These are phyloP conservation scores for Tolypocladium cylindrosporum DNA, from an alignment of 2,329 filamentous ascomycete genomes.

Conservation along the genomic window DNA sequence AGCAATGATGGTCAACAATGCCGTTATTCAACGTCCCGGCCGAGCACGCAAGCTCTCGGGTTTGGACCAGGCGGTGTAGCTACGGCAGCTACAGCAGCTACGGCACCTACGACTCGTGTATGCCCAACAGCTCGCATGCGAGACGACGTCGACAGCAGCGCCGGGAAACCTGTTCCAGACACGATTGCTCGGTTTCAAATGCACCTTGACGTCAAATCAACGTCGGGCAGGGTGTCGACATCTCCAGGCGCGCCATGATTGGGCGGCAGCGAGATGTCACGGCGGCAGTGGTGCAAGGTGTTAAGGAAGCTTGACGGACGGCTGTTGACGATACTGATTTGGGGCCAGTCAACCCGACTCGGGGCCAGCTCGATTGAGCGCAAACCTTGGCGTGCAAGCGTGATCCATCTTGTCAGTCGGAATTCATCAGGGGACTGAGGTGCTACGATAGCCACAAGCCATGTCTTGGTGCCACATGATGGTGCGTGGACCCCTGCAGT, in stretches of 20 bases:
- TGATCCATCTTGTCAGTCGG: neutral
- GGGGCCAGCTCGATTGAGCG: neutral
- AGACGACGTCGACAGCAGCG: neutral
- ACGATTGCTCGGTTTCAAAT: neutral
- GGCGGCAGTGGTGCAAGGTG: neutral
- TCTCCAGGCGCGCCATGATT: neutral
- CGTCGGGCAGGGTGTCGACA: neutral
- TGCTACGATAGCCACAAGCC: neutral
- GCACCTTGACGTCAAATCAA: neutral
- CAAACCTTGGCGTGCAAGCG: neutral
- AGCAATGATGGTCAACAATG: neutral
- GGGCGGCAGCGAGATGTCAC: neutral
- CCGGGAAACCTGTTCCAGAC: neutral
- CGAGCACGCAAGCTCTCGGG: neutral
- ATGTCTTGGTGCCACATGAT: neutral
- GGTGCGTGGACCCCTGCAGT: neutral
- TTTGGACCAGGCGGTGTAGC: neutral
- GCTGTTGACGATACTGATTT: neutral
- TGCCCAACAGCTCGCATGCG: neutral
- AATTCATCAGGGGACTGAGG: neutral
- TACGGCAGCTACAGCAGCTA: no score
- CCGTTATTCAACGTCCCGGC: neutral
- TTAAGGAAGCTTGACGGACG: neutral
- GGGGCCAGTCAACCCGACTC: neutral
- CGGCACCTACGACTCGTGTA: neutral